A percentile compares a stretch with the other conserved stretches of the same genome.
phyloP scores from a whole-genome alignment of 1,139 yeast species.

The Magnusiomyces suaveolens region DNA sequence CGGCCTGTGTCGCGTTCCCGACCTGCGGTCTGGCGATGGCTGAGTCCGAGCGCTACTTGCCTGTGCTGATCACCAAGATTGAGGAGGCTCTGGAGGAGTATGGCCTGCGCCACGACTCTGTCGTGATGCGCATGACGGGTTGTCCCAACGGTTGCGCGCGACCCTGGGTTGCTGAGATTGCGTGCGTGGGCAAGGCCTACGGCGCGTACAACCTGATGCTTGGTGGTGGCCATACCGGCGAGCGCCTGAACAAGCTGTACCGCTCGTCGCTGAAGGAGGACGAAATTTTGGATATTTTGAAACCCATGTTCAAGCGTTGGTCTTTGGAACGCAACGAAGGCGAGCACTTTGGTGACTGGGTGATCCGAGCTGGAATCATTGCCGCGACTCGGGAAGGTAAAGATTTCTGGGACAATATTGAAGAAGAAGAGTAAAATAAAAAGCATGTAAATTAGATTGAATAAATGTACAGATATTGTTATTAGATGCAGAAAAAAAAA shows the following conservation, averaged over 20 bases:
- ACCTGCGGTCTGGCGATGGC: slow-evolving; percentile 99
- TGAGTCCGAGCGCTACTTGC: slow-evolving; percentile 91
- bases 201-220: slow-evolving; percentile 90
- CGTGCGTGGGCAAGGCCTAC: slow-evolving; percentile 88
- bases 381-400: slow-evolving; percentile 86
- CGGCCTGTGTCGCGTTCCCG: slow-evolving; percentile 98
- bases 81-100: slow-evolving; percentile 84
- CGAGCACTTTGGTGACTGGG: slow-evolving; percentile 94
- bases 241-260: slow-evolving; percentile 83
- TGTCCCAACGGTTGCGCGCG: slow-evolving; percentile 99
- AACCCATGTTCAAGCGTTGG: slow-evolving; percentile 89
- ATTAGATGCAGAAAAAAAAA: no score
- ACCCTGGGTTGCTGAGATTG: slow-evolving; percentile 96
- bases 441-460: no score
- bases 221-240: slow-evolving; percentile 96
- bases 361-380: slow-evolving; percentile 75
- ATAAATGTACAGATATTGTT: no score
- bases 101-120: slow-evolving; percentile 88
- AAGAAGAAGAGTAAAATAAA: slow-evolving; percentile 50
- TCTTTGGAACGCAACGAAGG: slow-evolving; percentile 81
- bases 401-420: slow-evolving; percentile 87
- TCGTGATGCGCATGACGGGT: slow-evolving; percentile 98
- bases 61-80: slow-evolving; percentile 67
- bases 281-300: slow-evolving; percentile 66
- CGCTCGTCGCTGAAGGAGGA: slow-evolving; percentile 85